Conservation (phyloP, 768 basidiomycete species). For the Pulveroboletus sp. region DNA sequence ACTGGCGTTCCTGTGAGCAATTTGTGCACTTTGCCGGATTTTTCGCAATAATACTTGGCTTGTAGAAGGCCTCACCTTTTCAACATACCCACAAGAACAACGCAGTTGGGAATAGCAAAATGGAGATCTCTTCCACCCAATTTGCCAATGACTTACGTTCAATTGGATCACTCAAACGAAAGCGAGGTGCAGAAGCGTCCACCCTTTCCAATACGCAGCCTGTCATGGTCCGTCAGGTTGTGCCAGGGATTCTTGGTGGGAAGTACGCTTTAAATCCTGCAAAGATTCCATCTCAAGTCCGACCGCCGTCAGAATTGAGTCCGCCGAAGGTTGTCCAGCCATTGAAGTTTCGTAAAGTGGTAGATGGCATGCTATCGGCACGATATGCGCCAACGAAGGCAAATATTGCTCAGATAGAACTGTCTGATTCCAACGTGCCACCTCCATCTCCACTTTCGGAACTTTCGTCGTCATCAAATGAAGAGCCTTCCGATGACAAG, state of each 20-base stretch:
- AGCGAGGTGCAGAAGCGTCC: slow-evolving; percentile 17
- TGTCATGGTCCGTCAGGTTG: slow-evolving; percentile 35
- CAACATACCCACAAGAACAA: slow-evolving; percentile 10
- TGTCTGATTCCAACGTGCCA: neutral
- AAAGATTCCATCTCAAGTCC: slow-evolving; percentile 13
- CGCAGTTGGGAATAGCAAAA: slow-evolving; percentile 4
- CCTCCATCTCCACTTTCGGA: slow-evolving; percentile 23
- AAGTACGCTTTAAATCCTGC: slow-evolving; percentile 28
- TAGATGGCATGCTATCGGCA: slow-evolving; percentile 35
- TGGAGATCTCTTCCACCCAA: slow-evolving; percentile 9
- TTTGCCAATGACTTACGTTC: slow-evolving; percentile 6
- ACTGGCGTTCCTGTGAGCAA: slow-evolving; percentile 23
- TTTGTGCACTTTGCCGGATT: neutral
- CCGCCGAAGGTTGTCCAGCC: slow-evolving; percentile 24
- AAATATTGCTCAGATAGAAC: slow-evolving; percentile 7
- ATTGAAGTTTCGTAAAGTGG: slow-evolving; percentile 39
- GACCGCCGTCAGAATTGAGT: slow-evolving; percentile 12
- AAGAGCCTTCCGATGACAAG: slow-evolving; percentile 11
- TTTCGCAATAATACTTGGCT: neutral
- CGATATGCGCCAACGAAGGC: slow-evolving; percentile 23
- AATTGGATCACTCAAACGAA: slow-evolving; percentile 32
- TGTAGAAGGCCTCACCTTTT: slow-evolving; percentile 11
- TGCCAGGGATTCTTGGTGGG: slow-evolving; percentile 31
- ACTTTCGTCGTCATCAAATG: slow-evolving; percentile 20
- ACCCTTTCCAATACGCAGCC: slow-evolving; percentile 24